phyloP scores from a whole-genome alignment of 208 protist genomes.

The Leishmania tropica region DNA sequence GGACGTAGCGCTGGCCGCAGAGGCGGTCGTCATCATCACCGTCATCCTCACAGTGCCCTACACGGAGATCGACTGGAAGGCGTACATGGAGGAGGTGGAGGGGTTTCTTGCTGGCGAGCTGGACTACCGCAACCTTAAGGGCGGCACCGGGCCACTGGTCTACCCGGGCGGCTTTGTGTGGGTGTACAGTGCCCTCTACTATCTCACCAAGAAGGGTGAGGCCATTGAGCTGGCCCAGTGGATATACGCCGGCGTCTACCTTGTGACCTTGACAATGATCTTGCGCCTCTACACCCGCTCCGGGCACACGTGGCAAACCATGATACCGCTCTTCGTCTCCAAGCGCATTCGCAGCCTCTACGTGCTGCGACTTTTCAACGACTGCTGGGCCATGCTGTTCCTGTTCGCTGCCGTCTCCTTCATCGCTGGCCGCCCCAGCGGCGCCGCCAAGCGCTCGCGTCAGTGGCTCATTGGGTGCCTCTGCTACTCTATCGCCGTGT shows the following conservation, averaged over 20 bases:
- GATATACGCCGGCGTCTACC: constrained; percentile 80
- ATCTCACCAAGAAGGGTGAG: constrained; percentile 69
- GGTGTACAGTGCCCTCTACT: constrained; percentile 81
- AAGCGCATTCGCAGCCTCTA: constrained; percentile 87
- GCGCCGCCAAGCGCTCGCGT: constrained; percentile 19
- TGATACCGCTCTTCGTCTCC: constrained; percentile 67
- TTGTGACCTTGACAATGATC: constrained; percentile 48
- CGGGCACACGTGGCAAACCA: constrained; percentile 31
- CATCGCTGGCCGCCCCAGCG: constrained; percentile 30
- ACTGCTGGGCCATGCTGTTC: constrained; percentile 88
- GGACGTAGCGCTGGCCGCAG: constrained; percentile 20
- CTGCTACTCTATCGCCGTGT: constrained; percentile 86
- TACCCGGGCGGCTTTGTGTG: constrained; percentile 92
- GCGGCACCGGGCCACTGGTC: constrained; percentile 86
- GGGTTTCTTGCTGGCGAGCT: constrained; percentile 75
- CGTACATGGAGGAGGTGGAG: constrained; percentile 91
- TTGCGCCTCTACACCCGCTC: constrained; percentile 49
- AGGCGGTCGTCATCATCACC: constrained; percentile 41
- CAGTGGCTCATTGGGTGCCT: constrained; percentile 70
- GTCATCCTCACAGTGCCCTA: constrained; percentile 58
- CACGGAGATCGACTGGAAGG: constrained; percentile 92
- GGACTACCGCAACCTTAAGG: constrained; percentile 80
- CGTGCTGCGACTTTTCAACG: constrained; percentile 91
- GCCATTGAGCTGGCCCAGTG: constrained; percentile 73
- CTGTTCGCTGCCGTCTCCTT: constrained; percentile 62